Conservation (phyloP, 352 stramenopile species). For the Phytophthora tentaculata region DNA sequence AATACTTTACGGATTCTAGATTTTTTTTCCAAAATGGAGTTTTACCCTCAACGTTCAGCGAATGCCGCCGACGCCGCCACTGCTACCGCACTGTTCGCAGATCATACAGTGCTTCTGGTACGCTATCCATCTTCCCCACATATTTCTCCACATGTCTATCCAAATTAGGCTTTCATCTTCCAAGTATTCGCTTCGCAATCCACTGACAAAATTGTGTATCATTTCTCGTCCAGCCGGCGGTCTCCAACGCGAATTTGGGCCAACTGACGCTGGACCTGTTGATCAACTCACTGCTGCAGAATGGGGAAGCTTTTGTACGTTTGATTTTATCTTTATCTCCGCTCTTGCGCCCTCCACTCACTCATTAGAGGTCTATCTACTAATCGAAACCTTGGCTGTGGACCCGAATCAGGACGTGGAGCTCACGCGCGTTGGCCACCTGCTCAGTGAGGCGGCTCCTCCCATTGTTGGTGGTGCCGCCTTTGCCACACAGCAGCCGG, state of each 20-base stretch:
- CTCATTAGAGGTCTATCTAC: constrained; percentile 8
- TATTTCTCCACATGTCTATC: neutral
- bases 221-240: constrained; percentile 51
- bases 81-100: constrained; percentile 48
- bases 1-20: too few relatives aligned
- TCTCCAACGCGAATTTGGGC: constrained; percentile 85
- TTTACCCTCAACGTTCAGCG: constrained; percentile 42
- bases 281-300: constrained; percentile 75
- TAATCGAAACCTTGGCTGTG: constrained; percentile 10
- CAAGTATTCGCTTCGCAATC: neutral
- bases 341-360: neutral
- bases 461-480: constrained; percentile 67
- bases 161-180: constrained; percentile 4
- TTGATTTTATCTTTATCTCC: neutral
- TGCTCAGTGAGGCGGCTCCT: constrained; percentile 66
- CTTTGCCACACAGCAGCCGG: constrained; percentile 48
- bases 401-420: constrained; percentile 39
- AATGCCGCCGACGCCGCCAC: constrained; percentile 33
- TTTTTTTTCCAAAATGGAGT: too few relatives aligned
- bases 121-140: constrained; percentile 3
- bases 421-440: constrained; percentile 57
- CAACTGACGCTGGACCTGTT: constrained; percentile 81
- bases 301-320: constrained; percentile 54
- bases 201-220: constrained; percentile 24
- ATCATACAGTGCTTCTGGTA: constrained; percentile 67